Evolutionary conservation across 768 basidiomycete species (phyloP), one percentile per base, ranked within the genome.

Genomic region (Podaxis pistillaris): DNA sequence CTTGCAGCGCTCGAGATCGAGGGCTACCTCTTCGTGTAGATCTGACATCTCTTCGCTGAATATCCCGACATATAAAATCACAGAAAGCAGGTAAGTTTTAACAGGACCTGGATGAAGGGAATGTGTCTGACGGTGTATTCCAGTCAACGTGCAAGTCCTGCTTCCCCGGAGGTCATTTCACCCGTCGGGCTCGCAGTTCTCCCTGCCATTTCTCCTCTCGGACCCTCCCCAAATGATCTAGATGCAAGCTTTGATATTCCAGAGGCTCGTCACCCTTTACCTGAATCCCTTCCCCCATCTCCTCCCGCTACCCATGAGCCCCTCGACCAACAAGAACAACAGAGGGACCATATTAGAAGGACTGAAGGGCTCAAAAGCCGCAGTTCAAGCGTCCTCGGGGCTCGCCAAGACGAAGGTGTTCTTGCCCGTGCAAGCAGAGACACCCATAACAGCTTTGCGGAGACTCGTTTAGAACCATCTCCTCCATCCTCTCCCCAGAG

Each of bases 111-210:
- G 17, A 41, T 2, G 13, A 15, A 17, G 28, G 2, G 54, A 33
- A 44, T 9, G 30, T 54, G 22, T 58, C 30, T 30, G 44, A 62
- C 11, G 9, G 8, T 46, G 11, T 37, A 22, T 12, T 56, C 30
- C 51, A 71, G 70, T 56, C 68, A 68, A 60, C 69, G 66, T 49
- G 50, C 55, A 24, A 67, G 65, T 64, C 68, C 64, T 26, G 64
- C 47, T 33, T 76, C 76, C 7, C 78, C 76, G 0, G 72, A 74
- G 15, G 73, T 78, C 12, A 58, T 58, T 19, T 78, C 78, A 9
- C 78, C 77, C 0, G 55, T 71, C 28, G 77, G 72, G n/a, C 70
- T 80, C 7, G 72, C 68, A 2, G 56, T 67, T 5, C 67, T 80
- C 8, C 76, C 77, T 0, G 44, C 58, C 1, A 71, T 77, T 22